A percentile compares a stretch with the other conserved stretches of the same genome.
Evolutionary conservation across 2,329 filamentous ascomycete genomes (phyloP).

Genomic region (Pseudodiploospora longispora): DNA sequence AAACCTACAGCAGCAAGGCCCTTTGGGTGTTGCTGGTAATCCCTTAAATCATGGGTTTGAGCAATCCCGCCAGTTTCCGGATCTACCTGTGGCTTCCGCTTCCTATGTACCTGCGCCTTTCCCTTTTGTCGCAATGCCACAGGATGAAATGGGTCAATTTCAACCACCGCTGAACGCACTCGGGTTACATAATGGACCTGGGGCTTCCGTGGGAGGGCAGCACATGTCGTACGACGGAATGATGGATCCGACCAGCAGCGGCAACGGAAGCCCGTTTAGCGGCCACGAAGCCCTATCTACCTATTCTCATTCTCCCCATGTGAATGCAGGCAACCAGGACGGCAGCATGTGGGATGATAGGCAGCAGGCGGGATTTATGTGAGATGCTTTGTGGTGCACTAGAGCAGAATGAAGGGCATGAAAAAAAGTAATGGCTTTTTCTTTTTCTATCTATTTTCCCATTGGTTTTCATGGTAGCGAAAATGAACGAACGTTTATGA

Average conservation of each 20-base stretch:
- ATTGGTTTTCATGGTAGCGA: not conserved
- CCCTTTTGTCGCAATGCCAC: constrained; percentile 18
- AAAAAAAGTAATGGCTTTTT: not conserved
- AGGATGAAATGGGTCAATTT: constrained; percentile 23
- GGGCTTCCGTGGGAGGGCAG: constrained; percentile 17
- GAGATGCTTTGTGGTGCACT: not conserved
- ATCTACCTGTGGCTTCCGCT: constrained; percentile 15
- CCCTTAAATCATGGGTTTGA: constrained; percentile 18
- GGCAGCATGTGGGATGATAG: constrained; percentile 17
- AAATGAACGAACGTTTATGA: not conserved
- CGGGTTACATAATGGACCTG: constrained; percentile 21
- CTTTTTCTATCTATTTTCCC: not conserved
- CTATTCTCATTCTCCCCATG: constrained; percentile 26
- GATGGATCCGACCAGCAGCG: constrained; percentile 23
- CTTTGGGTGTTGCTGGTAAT: constrained; percentile 15
- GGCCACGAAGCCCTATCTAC: constrained; percentile 27
- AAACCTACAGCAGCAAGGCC: constrained; percentile 16
- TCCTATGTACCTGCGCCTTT: constrained; percentile 15
- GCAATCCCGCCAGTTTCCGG: constrained; percentile 15
- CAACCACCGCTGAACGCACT: constrained; percentile 22
- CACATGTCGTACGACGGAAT: constrained; percentile 22
- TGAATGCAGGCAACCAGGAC: constrained; percentile 16
- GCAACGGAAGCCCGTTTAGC: constrained; percentile 27
- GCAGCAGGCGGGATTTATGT: constrained; percentile 13
- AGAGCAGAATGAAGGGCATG: not conserved